phyloP scores from a whole-genome alignment of 2,329 filamentous ascomycete species.

The Fusarium sp. region DNA sequence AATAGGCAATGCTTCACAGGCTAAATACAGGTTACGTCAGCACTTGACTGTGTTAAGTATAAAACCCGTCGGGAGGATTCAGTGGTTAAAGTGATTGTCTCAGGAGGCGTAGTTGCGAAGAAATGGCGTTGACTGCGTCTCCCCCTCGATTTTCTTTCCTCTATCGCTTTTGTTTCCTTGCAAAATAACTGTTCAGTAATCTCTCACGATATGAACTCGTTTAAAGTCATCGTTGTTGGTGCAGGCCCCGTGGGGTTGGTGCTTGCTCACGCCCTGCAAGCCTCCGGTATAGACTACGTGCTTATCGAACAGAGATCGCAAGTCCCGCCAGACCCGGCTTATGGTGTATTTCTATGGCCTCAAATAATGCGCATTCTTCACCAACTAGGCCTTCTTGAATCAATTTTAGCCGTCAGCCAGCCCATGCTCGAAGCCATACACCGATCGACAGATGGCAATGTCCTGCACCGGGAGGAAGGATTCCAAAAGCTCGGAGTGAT shows the following conservation, averaged over 20 bases:
- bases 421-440: constrained; percentile 21
- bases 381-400: constrained; percentile 20
- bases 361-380: constrained; percentile 28
- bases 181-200: not conserved
- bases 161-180: not conserved
- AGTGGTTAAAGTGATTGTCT: not conserved
- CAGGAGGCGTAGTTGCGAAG: constrained; percentile 4
- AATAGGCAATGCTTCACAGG: not conserved
- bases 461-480: not conserved
- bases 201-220: constrained; percentile 5
- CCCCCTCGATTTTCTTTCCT: not conserved
- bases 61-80: constrained; percentile 8
- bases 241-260: constrained; percentile 26
- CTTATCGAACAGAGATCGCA: constrained; percentile 31
- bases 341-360: constrained; percentile 29
- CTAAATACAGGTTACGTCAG: constrained; percentile 5
- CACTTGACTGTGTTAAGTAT: not conserved
- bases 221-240: constrained; percentile 30
- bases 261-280: constrained; percentile 24
- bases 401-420: constrained; percentile 4
- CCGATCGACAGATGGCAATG: constrained; percentile 12
- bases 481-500: constrained; percentile 8
- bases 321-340: constrained; percentile 25
- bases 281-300: constrained; percentile 16
- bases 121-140: not conserved